Percentiles rank a stretch among this genome's conserved stretches.
These are phyloP conservation scores for Dendrocalamus latiflorus DNA, from an alignment of 202 grass and related monocot species.

Conservation along the genomic window DNA sequence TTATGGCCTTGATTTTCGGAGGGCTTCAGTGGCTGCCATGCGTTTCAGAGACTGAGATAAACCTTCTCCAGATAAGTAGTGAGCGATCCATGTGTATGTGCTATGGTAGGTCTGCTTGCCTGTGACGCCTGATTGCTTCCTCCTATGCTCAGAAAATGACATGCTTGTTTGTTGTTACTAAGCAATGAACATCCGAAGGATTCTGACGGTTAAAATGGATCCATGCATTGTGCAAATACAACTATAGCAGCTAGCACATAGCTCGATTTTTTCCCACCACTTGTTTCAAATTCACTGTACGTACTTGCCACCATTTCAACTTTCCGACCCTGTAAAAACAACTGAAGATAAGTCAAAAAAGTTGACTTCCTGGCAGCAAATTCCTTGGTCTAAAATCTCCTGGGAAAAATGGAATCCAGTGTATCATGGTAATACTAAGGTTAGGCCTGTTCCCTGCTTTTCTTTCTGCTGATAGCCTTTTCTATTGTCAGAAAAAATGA, in stretches of 20 bases:
- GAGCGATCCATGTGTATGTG: constrained; percentile 13
- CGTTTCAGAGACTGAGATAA: constrained; percentile 2
- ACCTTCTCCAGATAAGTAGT: constrained; percentile 9
- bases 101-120: constrained; percentile 13
- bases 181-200: background rate
- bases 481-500: background rate
- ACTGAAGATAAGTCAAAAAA: constrained; percentile 17
- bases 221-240: background rate
- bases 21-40: background rate
- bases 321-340: background rate
- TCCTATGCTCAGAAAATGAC: constrained; percentile 30
- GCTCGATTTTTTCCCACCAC: background rate
- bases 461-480: background rate
- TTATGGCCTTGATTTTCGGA: constrained; percentile 10
- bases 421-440: constrained; percentile 7
- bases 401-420: background rate
- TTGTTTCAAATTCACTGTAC: background rate
- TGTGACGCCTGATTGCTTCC: constrained; percentile 7
- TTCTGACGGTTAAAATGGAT: constrained; percentile 8
- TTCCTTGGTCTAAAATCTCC: constrained; percentile 30
- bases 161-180: constrained; percentile 10
- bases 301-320: background rate
- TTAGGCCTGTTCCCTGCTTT: constrained; percentile 39
- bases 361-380: constrained; percentile 20
- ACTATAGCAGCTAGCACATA: background rate